Conservation (phyloP, 352 stramenopile genomes). For the Pythium insidiosum region DNA sequence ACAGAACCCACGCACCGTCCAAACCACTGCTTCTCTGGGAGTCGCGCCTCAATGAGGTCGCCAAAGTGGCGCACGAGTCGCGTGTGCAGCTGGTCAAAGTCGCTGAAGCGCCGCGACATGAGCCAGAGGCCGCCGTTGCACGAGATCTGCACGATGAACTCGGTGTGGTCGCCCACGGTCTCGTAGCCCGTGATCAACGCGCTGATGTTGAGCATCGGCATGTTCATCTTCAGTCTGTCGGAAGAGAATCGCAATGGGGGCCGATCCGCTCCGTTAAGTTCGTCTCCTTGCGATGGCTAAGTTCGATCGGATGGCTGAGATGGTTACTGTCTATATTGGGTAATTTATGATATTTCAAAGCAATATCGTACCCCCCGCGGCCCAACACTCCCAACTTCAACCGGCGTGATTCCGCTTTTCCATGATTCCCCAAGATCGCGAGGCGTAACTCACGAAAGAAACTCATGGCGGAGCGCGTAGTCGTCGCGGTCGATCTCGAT, state of each 20-base stretch:
- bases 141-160: constrained; percentile 80
- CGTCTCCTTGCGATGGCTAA: not conserved
- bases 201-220: constrained; percentile 68
- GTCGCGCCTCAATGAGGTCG: constrained; percentile 51
- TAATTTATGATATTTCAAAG: not conserved
- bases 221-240: constrained; percentile 10
- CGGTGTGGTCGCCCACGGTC: constrained; percentile 78
- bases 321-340: not conserved
- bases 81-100: constrained; percentile 84
- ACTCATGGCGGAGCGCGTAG: constrained; percentile 30
- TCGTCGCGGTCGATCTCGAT: constrained; percentile 52
- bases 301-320: constrained; percentile 5
- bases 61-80: constrained; percentile 64
- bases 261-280: constrained; percentile 5
- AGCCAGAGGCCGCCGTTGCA: constrained; percentile 79
- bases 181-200: constrained; percentile 78
- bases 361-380: too few relatives aligned
- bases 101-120: constrained; percentile 78
- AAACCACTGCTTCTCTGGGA: constrained; percentile 87
- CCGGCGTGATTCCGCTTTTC: too few relatives aligned
- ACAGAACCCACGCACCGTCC: constrained; percentile 63
- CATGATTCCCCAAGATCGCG: too few relatives aligned
- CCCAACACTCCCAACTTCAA: constrained; percentile 11
- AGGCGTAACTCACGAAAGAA: not conserved
- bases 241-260: not conserved